Percentiles rank a stretch among this genome's conserved stretches.
Conservation (phyloP, 768 basidiomycete genomes). For the Amanita exitialis region DNA sequence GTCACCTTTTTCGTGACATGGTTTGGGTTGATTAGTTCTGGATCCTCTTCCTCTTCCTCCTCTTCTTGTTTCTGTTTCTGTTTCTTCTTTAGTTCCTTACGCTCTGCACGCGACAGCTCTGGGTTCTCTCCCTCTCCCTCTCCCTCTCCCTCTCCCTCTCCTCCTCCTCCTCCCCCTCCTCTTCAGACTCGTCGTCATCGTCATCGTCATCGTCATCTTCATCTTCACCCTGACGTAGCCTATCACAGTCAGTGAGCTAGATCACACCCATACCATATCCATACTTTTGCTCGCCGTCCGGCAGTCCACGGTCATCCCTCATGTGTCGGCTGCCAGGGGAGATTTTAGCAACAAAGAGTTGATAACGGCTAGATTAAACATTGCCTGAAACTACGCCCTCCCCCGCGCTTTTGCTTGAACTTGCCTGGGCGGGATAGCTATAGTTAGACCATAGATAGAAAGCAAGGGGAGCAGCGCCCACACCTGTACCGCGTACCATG, state of each 20-base stretch:
- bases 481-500: constrained; percentile 47
- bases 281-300: constrained; percentile 18
- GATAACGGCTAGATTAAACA: constrained; percentile 10
- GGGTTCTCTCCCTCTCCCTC: constrained; percentile 33
- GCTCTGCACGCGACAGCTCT: constrained; percentile 62
- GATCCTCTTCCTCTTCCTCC: constrained; percentile 49
- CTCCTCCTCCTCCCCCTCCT: constrained; percentile 29
- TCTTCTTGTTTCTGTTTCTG: constrained; percentile 34
- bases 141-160: constrained; percentile 35
- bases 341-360: constrained; percentile 3
- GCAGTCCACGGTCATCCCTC: constrained; percentile 45
- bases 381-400: constrained; percentile 78
- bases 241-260: constrained; percentile 9
- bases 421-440: constrained; percentile 37
- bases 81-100: constrained; percentile 79
- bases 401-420: constrained; percentile 82
- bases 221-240: constrained; percentile 8
- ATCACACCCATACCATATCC: not conserved
- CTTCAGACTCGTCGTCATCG: constrained; percentile 28
- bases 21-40: constrained; percentile 72
- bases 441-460: not conserved
- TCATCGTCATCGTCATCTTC: constrained; percentile 20
- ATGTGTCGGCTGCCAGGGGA: constrained; percentile 53
- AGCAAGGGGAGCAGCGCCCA: constrained; percentile 2
- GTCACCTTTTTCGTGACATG: constrained; percentile 65